Conservation (phyloP, 2,329 filamentous ascomycete species). For the Samsoniella hepiali region DNA sequence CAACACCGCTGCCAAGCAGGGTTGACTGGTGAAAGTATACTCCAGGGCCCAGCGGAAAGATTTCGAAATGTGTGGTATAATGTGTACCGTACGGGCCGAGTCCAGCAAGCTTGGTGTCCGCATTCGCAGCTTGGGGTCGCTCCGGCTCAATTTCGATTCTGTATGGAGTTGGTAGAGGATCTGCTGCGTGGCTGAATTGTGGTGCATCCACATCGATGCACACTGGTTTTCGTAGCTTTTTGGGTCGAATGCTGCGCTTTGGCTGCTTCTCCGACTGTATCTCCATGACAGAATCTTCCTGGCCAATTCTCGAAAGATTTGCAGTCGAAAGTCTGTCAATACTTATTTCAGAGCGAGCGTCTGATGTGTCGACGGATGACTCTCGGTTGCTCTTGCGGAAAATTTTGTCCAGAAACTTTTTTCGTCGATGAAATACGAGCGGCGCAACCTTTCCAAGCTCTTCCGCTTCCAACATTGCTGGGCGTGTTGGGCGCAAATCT, state of each 20-base stretch:
- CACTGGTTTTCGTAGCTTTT: conserved; percentile 31
- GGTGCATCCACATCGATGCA: conserved; percentile 49
- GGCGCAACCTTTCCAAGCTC: conserved; percentile 34
- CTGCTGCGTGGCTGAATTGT: conserved; percentile 51
- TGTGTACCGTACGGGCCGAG: conserved; percentile 59
- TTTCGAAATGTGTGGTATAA: conserved; percentile 61
- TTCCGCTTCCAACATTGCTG: conserved; percentile 55
- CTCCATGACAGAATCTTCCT: not conserved
- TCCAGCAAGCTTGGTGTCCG: conserved; percentile 41
- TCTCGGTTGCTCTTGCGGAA: conserved; percentile 43
- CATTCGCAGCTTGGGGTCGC: conserved; percentile 20
- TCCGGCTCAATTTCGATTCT: conserved; percentile 12
- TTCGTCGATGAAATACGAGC: conserved; percentile 47
- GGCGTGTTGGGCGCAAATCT: conserved; percentile 31
- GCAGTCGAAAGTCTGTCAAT: not conserved
- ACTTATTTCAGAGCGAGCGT: not conserved
- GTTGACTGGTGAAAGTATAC: conserved; percentile 60
- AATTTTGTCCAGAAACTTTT: conserved; percentile 53
- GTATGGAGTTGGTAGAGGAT: conserved; percentile 40
- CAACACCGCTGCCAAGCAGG: conserved; percentile 52
- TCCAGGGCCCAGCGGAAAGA: conserved; percentile 54
- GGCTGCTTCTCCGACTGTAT: conserved; percentile 15
- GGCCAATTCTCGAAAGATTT: not conserved
- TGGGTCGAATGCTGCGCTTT: conserved; percentile 24
- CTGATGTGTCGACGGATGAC: conserved; percentile 15